A percentile compares a stretch with the other conserved stretches of the same genome.
Conservation (phyloP, 345 rosid genomes). For the Carallia brachiata region DNA sequence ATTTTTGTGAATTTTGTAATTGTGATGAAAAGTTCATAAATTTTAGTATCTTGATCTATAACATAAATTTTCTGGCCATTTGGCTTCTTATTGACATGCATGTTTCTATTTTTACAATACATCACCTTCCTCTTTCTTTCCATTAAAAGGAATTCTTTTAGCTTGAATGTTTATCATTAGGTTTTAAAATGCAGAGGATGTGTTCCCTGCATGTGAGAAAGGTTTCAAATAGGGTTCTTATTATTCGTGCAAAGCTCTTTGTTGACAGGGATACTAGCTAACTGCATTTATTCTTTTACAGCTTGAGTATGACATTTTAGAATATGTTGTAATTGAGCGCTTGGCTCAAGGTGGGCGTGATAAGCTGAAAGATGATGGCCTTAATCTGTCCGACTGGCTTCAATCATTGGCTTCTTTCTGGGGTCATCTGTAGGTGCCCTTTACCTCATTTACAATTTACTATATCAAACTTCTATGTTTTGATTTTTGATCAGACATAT, state of each 20-base stretch:
- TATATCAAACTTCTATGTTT: neutral
- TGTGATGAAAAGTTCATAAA: too few species aligned
- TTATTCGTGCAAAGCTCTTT: neutral
- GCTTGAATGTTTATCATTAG: too few species aligned
- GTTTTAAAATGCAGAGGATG: too few species aligned
- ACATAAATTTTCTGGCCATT: too few species aligned
- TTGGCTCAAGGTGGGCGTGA: slow-evolving; percentile 92
- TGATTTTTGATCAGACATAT: neutral
- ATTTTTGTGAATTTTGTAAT: too few species aligned
- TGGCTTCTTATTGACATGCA: too few species aligned
- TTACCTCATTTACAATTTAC: slow-evolving; percentile 20
- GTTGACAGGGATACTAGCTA: neutral
- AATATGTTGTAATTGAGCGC: slow-evolving; percentile 97
- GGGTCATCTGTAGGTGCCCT: slow-evolving; percentile 96
- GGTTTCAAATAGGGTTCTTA: neutral
- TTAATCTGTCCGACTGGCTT: slow-evolving; percentile 98
- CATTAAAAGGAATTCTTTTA: too few species aligned
- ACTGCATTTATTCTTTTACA: slow-evolving; percentile 30
- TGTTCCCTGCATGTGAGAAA: too few species aligned
- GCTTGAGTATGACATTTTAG: slow-evolving; percentile 98
- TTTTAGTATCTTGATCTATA: too few species aligned
- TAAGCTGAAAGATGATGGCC: slow-evolving; percentile 97
- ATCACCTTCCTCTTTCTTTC: too few species aligned
- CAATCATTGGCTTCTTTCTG: slow-evolving; percentile 98
- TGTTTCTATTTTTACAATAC: too few species aligned